These are phyloP conservation scores for Aspergillus ochraceus DNA, from an alignment of 2,329 filamentous ascomycete species.

Conservation along the genomic window DNA sequence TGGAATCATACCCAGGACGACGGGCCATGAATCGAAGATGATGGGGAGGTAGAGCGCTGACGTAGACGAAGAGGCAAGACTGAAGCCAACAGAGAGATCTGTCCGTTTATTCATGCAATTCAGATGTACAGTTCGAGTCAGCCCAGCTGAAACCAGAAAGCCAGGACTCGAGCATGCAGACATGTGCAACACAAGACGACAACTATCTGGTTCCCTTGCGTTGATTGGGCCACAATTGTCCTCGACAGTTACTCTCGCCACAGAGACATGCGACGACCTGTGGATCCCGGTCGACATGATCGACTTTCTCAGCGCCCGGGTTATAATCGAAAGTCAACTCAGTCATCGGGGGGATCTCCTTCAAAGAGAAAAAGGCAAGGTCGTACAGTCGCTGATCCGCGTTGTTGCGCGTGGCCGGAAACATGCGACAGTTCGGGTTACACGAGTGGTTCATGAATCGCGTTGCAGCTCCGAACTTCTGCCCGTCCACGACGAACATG, in stretches of 20 bases:
- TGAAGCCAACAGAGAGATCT: too few relatives aligned
- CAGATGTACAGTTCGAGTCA: too few relatives aligned
- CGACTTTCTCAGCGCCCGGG: slow-evolving; percentile 27
- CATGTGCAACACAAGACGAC: background rate
- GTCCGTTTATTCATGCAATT: too few relatives aligned
- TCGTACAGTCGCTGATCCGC: slow-evolving; percentile 44
- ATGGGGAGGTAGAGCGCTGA: too few relatives aligned
- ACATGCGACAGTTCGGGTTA: slow-evolving; percentile 47
- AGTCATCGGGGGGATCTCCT: slow-evolving; percentile 40
- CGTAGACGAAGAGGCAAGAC: too few relatives aligned
- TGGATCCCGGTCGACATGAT: slow-evolving; percentile 30
- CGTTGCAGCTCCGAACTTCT: slow-evolving; percentile 42
- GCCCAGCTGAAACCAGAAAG: too few relatives aligned
- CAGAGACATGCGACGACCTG: slow-evolving; percentile 45
- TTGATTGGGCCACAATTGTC: slow-evolving; percentile 45
- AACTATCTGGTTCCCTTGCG: slow-evolving; percentile 31
- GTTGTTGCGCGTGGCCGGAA: slow-evolving; percentile 44
- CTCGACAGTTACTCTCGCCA: slow-evolving; percentile 44
- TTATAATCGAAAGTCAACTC: slow-evolving; percentile 53
- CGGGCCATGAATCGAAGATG: too few relatives aligned
- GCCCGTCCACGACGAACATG: slow-evolving; percentile 45
- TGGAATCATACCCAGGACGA: too few relatives aligned
- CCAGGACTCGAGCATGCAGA: background rate
- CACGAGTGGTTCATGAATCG: slow-evolving; percentile 53
- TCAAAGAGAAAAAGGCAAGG: slow-evolving; percentile 48